phyloP scores from a whole-genome alignment of 2,329 filamentous ascomycete species.

The Helotiales sp. region DNA sequence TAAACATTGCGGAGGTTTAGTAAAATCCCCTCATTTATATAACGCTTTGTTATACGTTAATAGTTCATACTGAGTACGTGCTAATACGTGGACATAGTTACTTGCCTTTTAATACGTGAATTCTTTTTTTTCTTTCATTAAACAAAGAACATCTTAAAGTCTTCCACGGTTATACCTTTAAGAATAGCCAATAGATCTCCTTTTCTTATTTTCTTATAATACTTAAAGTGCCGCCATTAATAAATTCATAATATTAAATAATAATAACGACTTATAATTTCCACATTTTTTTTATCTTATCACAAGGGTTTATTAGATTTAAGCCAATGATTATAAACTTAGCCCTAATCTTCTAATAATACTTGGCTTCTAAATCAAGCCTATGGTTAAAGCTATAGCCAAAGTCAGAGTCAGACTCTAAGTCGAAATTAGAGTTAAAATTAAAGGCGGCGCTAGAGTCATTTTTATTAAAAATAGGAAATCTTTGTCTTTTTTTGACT shows the following conservation, averaged over 20 bases:
- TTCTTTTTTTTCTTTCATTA: slow-evolving; percentile 31
- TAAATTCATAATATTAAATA: slow-evolving; percentile 16
- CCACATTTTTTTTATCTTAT: slow-evolving; percentile 31
- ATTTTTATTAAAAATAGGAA: not conserved
- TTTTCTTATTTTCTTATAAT: slow-evolving; percentile 22
- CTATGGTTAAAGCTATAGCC: slow-evolving; percentile 13
- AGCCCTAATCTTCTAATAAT: slow-evolving; percentile 28
- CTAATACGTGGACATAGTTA: slow-evolving; percentile 30
- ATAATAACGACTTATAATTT: slow-evolving; percentile 27
- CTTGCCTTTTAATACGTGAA: slow-evolving; percentile 35
- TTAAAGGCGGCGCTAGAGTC: not conserved
- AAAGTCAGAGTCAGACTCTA: slow-evolving; percentile 7
- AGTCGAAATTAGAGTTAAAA: not conserved
- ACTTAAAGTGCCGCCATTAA: slow-evolving; percentile 26
- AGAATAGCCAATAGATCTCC: slow-evolving; percentile 21
- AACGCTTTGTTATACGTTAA: slow-evolving; percentile 16
- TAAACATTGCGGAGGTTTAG: slow-evolving; percentile 34
- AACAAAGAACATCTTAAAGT: slow-evolving; percentile 35
- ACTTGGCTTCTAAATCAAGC: slow-evolving; percentile 18
- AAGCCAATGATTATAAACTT: slow-evolving; percentile 28
- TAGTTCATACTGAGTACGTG: slow-evolving; percentile 23
- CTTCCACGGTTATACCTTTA: slow-evolving; percentile 15
- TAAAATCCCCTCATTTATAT: slow-evolving; percentile 30
- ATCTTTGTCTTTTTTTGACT: not conserved
- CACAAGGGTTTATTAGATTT: slow-evolving; percentile 31